phyloP scores from a whole-genome alignment of 176 grass and related monocot species.

The Melocanna baccifera region DNA sequence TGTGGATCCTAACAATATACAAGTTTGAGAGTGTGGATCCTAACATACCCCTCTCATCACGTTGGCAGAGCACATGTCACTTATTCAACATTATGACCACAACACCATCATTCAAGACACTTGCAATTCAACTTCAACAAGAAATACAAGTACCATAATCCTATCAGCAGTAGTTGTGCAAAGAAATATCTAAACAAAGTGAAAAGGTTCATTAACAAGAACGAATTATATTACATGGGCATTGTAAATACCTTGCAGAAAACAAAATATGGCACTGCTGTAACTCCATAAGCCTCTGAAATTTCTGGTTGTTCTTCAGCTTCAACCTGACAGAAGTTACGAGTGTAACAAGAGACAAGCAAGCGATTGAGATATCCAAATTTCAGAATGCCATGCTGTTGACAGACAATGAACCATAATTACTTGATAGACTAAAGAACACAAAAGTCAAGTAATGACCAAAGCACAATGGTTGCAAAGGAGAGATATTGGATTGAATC shows the following conservation, averaged over 20 bases:
- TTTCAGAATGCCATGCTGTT: background rate
- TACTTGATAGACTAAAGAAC: background rate
- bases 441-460: background rate
- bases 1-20: background rate
- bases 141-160: background rate
- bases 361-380: background rate
- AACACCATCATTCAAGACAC: background rate
- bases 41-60: background rate
- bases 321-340: conserved; percentile 63
- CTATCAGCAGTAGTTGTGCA: background rate
- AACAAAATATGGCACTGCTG: conserved; percentile 91
- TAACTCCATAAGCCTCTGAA: conserved; percentile 77
- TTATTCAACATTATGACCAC: background rate
- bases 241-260: conserved; percentile 78
- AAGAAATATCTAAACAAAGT: background rate
- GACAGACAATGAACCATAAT: background rate
- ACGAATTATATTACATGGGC: background rate
- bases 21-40: background rate
- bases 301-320: conserved; percentile 95
- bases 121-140: conserved; percentile 1
- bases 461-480: background rate
- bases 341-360: conserved; percentile 16
- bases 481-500: background rate
- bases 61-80: background rate
- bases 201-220: background rate